A percentile compares a stretch with the other conserved stretches of the same genome.
These are phyloP conservation scores for Stemphylium beticola DNA, from an alignment of 2,329 filamentous ascomycete genomes.

Conservation along the genomic window DNA sequence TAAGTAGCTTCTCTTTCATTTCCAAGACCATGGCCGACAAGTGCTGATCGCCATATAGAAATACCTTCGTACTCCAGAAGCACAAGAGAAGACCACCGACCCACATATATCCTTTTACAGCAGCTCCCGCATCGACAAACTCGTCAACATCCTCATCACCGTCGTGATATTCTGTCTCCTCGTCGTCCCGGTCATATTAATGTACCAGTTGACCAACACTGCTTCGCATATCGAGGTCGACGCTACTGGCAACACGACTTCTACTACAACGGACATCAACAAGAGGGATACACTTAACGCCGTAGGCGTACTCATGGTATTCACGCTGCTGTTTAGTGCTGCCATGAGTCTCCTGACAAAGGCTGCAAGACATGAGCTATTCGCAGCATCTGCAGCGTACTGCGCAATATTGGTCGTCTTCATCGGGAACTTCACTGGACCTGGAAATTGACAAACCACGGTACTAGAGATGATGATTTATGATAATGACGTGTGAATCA, in stretches of 20 bases:
- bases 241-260: neutral
- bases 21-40: neutral
- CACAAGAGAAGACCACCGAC: conserved; percentile 46
- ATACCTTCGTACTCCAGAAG: conserved; percentile 49
- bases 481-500: neutral
- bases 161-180: conserved; percentile 52
- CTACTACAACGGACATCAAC: conserved; percentile 11
- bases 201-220: conserved; percentile 48
- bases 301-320: conserved; percentile 52
- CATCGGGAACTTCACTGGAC: conserved; percentile 49
- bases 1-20: conserved; percentile 8
- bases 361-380: conserved; percentile 46
- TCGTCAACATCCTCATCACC: conserved; percentile 53
- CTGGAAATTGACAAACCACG: conserved; percentile 27
- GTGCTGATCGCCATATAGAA: conserved; percentile 24
- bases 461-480: neutral
- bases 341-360: conserved; percentile 48
- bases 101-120: conserved; percentile 47
- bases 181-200: conserved; percentile 49
- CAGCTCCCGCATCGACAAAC: conserved; percentile 45
- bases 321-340: conserved; percentile 48
- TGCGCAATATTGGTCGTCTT: conserved; percentile 50
- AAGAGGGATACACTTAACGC: conserved; percentile 47
- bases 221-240: neutral
- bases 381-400: conserved; percentile 49